phyloP scores from a whole-genome alignment of 2,329 filamentous ascomycete species.

The Fusarium sulawesiense region DNA sequence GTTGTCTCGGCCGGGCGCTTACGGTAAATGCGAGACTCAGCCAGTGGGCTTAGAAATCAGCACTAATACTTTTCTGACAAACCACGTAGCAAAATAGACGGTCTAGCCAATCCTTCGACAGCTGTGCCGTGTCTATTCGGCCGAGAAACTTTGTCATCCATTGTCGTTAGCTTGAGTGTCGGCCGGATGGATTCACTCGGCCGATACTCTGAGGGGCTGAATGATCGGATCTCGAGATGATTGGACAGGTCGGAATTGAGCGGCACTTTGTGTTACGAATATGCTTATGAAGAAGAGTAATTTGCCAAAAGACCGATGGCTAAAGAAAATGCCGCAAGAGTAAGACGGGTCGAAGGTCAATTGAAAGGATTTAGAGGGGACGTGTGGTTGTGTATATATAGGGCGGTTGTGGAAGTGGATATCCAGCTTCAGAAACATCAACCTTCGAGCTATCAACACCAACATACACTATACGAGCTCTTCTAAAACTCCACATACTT shows the following conservation, averaged over 20 bases:
- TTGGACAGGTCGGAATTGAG: slow-evolving; percentile 7
- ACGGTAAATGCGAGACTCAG: not conserved
- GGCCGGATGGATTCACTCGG: slow-evolving; percentile 14
- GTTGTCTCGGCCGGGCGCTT: not conserved
- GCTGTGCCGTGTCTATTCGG: not conserved
- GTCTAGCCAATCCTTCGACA: not conserved
- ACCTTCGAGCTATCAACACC: fast-evolving
- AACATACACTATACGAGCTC: fast-evolving
- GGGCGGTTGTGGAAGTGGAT: too few relatives aligned
- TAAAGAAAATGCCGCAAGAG: not conserved
- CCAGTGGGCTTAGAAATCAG: slow-evolving; percentile 9
- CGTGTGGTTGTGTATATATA: slow-evolving; percentile 20
- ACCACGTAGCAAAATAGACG: not conserved
- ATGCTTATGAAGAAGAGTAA: too few relatives aligned
- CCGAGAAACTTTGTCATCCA: not conserved
- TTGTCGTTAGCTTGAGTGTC: not conserved
- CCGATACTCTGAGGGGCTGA: not conserved
- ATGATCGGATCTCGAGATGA: not conserved
- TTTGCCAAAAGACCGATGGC: not conserved
- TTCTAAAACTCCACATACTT: fast-evolving
- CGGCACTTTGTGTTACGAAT: not conserved
- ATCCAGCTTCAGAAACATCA: not conserved
- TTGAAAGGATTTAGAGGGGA: too few relatives aligned
- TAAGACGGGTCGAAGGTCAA: too few relatives aligned
- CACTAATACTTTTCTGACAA: not conserved